These are phyloP conservation scores for Lactarius indigo DNA, from an alignment of 768 basidiomycete genomes.

Conservation along the genomic window DNA sequence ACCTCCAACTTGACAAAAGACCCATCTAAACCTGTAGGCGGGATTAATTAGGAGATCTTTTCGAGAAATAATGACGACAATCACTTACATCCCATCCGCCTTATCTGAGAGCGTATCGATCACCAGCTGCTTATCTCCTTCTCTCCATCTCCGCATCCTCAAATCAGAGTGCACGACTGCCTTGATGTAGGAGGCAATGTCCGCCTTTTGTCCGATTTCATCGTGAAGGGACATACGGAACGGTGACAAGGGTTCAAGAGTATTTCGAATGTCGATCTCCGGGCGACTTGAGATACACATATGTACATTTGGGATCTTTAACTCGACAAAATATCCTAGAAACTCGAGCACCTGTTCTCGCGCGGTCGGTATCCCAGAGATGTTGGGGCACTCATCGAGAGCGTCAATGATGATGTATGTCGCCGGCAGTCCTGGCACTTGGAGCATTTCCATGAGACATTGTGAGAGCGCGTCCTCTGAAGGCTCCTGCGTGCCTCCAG, in stretches of 20 bases:
- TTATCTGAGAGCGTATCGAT: neutral
- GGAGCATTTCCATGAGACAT: slow-evolving; percentile 4
- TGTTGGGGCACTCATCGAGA: slow-evolving; percentile 7
- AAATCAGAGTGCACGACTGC: neutral
- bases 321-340: neutral
- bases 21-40: slow-evolving; percentile 3
- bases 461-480: neutral
- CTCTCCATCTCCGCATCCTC: neutral
- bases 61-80: neutral
- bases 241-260: neutral
- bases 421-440: neutral
- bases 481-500: neutral
- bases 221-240: neutral
- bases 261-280: slow-evolving; percentile 1
- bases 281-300: slow-evolving; percentile 7
- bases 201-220: neutral
- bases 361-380: neutral
- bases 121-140: neutral
- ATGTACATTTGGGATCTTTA: neutral
- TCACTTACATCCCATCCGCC: slow-evolving; percentile 6
- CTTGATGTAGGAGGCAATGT: neutral
- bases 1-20: neutral
- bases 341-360: neutral
- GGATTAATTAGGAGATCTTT: too few relatives aligned
- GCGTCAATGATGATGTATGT: slow-evolving; percentile 1